Evolutionary conservation across 805 yeast genomes (phyloP).

Genomic region (Saturnispora galanensis): DNA sequence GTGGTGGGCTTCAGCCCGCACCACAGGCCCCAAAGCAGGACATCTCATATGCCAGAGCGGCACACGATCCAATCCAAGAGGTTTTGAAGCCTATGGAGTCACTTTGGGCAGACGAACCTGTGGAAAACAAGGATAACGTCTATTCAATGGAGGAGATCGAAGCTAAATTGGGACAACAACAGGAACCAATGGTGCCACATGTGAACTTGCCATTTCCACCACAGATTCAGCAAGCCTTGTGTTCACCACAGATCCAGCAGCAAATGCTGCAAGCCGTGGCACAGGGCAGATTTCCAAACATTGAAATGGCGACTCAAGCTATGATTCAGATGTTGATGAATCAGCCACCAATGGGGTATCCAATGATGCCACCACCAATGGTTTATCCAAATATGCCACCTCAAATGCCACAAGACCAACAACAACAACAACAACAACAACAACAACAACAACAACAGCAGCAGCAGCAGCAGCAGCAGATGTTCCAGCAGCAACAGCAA

Average conservation of each 20-base stretch:
- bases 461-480: conserved; percentile 9
- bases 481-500: conserved; percentile 12
- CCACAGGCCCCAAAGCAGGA: conserved; percentile 22
- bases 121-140: conserved; percentile 31
- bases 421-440: conserved; percentile 8
- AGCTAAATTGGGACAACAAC: conserved; percentile 47
- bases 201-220: conserved; percentile 22
- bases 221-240: conserved; percentile 11
- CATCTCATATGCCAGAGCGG: conserved; percentile 36
- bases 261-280: conserved; percentile 24
- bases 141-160: conserved; percentile 79
- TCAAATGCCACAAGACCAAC: conserved; percentile 19
- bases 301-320: conserved; percentile 26
- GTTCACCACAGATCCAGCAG: conserved; percentile 24
- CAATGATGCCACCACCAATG: conserved; percentile 8
- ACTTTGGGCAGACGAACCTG: conserved; percentile 41
- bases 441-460: conserved; percentile 13
- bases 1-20: conserved; percentile 12
- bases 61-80: conserved; percentile 28
- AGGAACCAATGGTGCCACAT: conserved; percentile 13
- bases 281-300: conserved; percentile 25
- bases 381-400: conserved; percentile 12
- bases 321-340: conserved; percentile 24
- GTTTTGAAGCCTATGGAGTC: conserved; percentile 62
- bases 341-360: conserved; percentile 11